Conservation (phyloP, 2,329 filamentous ascomycete genomes). For the Colletotrichum liriopes region DNA sequence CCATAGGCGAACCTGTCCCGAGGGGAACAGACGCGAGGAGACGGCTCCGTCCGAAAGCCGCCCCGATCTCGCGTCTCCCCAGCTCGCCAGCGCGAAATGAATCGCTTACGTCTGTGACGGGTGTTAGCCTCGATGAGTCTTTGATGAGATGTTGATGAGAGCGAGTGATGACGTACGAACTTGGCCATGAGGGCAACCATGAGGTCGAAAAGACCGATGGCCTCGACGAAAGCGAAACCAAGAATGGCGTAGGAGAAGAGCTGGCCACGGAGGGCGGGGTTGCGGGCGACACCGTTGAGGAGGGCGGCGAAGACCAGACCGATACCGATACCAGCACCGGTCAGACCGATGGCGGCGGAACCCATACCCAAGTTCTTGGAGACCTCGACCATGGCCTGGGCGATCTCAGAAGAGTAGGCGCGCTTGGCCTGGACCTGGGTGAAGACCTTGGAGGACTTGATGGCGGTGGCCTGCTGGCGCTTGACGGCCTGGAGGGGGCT, state of each 20-base stretch:
- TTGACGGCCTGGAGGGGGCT: conserved; percentile 82
- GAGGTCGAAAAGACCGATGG: conserved; percentile 90
- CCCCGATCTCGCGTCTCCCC: conserved; percentile 24
- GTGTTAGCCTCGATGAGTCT: conserved; percentile 14
- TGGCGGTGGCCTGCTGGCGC: conserved; percentile 78
- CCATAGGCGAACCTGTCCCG: conserved; percentile 40
- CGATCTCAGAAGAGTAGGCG: conserved; percentile 90
- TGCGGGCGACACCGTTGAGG: conserved; percentile 91
- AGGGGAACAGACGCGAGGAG: conserved; percentile 4
- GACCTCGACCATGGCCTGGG: conserved; percentile 89
- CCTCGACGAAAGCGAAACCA: conserved; percentile 95
- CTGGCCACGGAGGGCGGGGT: conserved; percentile 94
- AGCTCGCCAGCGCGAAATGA: conserved; percentile 41
- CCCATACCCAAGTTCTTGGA: conserved; percentile 94
- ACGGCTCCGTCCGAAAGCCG: conserved; percentile 36
- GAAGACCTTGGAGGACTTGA: conserved; percentile 78
- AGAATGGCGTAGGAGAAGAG: conserved; percentile 97
- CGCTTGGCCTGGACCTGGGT: conserved; percentile 73
- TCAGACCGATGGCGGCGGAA: conserved; percentile 91
- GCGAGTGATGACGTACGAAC: conserved; percentile 73
- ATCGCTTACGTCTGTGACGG: conserved; percentile 41
- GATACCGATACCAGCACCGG: conserved; percentile 95
- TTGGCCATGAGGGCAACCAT: conserved; percentile 97
- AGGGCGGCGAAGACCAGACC: conserved; percentile 94
- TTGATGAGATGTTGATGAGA: background rate